Evolutionary conservation across 495 filamentous ascomycete species (phyloP), one percentile per base, ranked within the genome.

Genomic region (Apiosordaria backusii): DNA sequence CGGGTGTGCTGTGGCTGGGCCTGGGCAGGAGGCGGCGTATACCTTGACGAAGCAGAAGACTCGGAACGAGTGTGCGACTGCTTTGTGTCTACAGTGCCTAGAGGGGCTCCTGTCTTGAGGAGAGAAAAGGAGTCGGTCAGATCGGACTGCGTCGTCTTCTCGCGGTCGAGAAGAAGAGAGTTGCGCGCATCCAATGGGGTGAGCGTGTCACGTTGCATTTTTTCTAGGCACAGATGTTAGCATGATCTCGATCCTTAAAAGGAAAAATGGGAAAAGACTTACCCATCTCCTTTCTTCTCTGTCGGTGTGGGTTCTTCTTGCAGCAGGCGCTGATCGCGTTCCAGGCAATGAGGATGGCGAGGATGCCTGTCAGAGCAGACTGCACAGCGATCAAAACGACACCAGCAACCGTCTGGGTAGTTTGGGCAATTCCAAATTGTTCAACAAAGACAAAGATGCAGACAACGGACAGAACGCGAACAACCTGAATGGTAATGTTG

Each of bases 361-460:
- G 83, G 35, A 90, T 77, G 64, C 84, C 92, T 1, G 95, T 96
- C 62, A 99, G 81, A 6, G 88, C 86, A 0, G 90, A 91, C 78
- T 99, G 95, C 19, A 97, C 82, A 54, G 87, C 94, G 65, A 99
- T 94, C 55, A 99, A 82, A 15, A 94, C 90, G 27, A 97, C 87
- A 52, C 95, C 95, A 16, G 84, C 85, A 66, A 97, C 85, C 2
- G 95, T 98, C 79, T 98, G 93, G n/a, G 95, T 97, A 10, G 92
- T 96, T 71, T 97, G 90, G 4, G 89, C 83, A 67, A 99, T 88
- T 50, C 91, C 92, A 55, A 99, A 88, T 76, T 97, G 88, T 72
- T 97, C 91, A 19, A 97, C 94, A 72, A 98, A 99, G 27, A 98
- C 82, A 70, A 99, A 76, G 70, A 98, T 92, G 77, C 94, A 97